Conservation (phyloP, 192 early-diverging fungal genomes). For the Dispira parvispora region DNA sequence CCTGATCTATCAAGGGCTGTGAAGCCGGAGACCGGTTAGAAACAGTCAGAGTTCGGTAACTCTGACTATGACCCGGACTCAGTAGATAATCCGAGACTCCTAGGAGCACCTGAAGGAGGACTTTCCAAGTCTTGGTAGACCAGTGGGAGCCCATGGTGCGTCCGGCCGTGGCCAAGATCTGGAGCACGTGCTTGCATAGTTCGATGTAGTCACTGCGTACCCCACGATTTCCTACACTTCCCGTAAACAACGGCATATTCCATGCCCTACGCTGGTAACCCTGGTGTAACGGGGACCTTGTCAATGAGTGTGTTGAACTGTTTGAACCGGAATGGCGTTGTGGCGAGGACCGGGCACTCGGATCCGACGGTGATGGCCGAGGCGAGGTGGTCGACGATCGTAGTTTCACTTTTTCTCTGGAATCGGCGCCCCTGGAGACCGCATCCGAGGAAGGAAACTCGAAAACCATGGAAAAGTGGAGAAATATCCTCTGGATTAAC, state of each 20-base stretch:
- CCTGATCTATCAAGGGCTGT: not conserved
- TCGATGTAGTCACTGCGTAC: slow-evolving; percentile 43
- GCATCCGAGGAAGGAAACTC: slow-evolving; percentile 10
- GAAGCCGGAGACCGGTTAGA: too few species aligned
- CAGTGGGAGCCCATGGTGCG: slow-evolving; percentile 38
- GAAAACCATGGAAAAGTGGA: slow-evolving; percentile 11
- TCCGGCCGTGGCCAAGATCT: slow-evolving; percentile 40
- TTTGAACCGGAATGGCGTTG: not conserved
- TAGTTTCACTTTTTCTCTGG: too few species aligned
- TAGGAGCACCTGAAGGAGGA: slow-evolving; percentile 61
- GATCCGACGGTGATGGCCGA: not conserved
- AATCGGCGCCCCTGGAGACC: too few species aligned
- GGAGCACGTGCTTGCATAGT: slow-evolving; percentile 53
- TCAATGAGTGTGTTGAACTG: too few species aligned
- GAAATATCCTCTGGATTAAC: slow-evolving; percentile 33
- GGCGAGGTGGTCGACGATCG: not conserved
- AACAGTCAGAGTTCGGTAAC: too few species aligned
- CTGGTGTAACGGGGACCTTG: too few species aligned
- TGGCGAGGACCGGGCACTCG: not conserved
- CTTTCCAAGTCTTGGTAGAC: slow-evolving; percentile 60
- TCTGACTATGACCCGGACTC: slow-evolving; percentile 1
- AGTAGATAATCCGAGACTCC: slow-evolving; percentile 61
- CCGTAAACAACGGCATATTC: slow-evolving; percentile 1
- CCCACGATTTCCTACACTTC: slow-evolving; percentile 13
- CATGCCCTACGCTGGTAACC: not conserved